Conservation (phyloP, 2,329 filamentous ascomycete genomes). For the Rutstroemia sp. region DNA sequence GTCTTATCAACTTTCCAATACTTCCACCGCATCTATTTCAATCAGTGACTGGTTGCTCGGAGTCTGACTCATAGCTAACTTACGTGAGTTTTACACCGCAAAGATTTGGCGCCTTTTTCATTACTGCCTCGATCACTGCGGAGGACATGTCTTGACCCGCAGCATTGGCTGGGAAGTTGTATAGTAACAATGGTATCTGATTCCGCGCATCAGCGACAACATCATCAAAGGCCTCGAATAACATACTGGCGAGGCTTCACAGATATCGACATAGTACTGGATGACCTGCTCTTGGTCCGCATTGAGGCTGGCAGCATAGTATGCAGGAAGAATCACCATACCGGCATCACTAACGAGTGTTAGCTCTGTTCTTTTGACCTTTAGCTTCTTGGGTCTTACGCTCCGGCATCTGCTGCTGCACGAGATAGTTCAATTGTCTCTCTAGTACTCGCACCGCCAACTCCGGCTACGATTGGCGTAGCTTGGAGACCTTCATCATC, state of each 20-base stretch:
- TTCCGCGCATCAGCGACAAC: background rate
- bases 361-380: background rate
- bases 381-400: background rate
- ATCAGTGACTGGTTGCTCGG: background rate
- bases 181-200: background rate
- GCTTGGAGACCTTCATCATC: background rate
- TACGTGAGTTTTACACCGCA: background rate
- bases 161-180: background rate
- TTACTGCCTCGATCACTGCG: background rate
- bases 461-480: background rate
- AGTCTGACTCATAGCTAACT: background rate
- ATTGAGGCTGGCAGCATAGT: background rate
- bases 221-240: too few relatives aligned
- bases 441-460: background rate
- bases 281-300: background rate
- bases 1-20: background rate
- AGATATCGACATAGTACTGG: background rate
- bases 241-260: background rate
- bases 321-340: background rate
- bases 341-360: background rate
- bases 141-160: background rate
- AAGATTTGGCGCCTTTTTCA: background rate
- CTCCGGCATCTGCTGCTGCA: background rate
- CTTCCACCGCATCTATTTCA: background rate
- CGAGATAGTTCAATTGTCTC: background rate